Evolutionary conservation across 2,329 filamentous ascomycete genomes (phyloP).

Genomic region (Phaeosphaeria sp.): DNA sequence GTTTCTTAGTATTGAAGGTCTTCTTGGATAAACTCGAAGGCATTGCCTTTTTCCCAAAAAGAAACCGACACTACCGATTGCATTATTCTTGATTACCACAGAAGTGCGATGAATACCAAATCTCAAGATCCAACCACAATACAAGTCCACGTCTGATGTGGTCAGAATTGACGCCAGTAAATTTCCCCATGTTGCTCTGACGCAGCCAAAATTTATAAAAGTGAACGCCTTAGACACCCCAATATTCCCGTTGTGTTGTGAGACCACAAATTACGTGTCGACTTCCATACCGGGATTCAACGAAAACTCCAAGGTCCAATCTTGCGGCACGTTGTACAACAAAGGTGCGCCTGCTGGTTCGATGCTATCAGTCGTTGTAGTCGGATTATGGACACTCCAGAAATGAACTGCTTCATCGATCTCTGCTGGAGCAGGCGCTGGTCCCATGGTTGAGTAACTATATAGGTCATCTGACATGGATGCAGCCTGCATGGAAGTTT

Average conservation of each 20-base stretch:
- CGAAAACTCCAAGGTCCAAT: slow-evolving; percentile 44
- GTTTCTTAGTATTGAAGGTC: neutral
- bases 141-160: neutral
- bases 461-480: slow-evolving; percentile 16
- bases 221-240: neutral
- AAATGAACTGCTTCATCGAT: slow-evolving; percentile 37
- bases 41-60: too few relatives aligned
- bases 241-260: neutral
- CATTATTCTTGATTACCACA: neutral
- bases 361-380: slow-evolving; percentile 25
- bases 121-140: neutral
- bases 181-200: neutral
- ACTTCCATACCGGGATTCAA: slow-evolving; percentile 31
- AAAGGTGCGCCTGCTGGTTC: slow-evolving; percentile 25
- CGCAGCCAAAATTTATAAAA: neutral
- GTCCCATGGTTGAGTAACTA: slow-evolving; percentile 12
- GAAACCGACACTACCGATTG: neutral
- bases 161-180: neutral
- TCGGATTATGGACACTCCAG: slow-evolving; percentile 39
- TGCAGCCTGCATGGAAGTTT: slow-evolving; percentile 12
- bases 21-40: neutral
- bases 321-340: slow-evolving; percentile 31
- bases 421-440: slow-evolving; percentile 14
- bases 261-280: neutral
- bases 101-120: neutral